phyloP scores from a whole-genome alignment of 2,329 filamentous ascomycete species.

The Cladophialophora carrionii region DNA sequence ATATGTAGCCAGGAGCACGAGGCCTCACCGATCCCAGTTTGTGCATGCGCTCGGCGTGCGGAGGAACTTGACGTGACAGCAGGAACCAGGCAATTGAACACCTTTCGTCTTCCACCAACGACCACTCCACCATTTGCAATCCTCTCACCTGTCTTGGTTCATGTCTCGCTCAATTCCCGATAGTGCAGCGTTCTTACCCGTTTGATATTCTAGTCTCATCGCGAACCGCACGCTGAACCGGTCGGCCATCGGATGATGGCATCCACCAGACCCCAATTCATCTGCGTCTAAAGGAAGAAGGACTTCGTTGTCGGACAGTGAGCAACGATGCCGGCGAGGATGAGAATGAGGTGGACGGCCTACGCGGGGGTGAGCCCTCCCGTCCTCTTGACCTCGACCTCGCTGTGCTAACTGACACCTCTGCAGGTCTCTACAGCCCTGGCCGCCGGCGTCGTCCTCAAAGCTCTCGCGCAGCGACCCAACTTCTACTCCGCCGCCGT shows the following conservation, averaged over 20 bases:
- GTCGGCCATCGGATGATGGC: slow-evolving; percentile 24
- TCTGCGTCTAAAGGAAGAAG: slow-evolving; percentile 14
- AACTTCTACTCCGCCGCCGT: slow-evolving; percentile 99
- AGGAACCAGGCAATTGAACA: slow-evolving; percentile 28
- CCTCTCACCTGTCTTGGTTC: neutral
- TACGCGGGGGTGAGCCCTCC: slow-evolving; percentile 55
- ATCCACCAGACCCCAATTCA: slow-evolving; percentile 2
- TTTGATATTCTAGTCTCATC: neutral
- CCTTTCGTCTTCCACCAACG: slow-evolving; percentile 19
- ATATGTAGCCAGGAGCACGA: neutral
- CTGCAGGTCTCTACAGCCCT: slow-evolving; percentile 76
- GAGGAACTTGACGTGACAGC: slow-evolving; percentile 24
- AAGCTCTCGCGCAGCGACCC: slow-evolving; percentile 89
- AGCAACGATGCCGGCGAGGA: slow-evolving; percentile 27
- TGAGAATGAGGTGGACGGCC: slow-evolving; percentile 53
- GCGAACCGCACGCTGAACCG: slow-evolving; percentile 1
- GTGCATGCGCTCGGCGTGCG: slow-evolving; percentile 16
- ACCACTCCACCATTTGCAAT: slow-evolving; percentile 7
- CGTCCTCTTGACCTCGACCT: neutral
- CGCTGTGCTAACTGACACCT: slow-evolving; percentile 25
- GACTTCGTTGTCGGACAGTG: slow-evolving; percentile 4
- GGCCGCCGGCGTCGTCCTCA: slow-evolving; percentile 80
- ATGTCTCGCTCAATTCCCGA: neutral
- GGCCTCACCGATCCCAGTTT: neutral
- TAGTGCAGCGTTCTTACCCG: neutral